Base-by-base conservation (phyloP, 441 rosid species). In the Omphalea diandra region DNA sequence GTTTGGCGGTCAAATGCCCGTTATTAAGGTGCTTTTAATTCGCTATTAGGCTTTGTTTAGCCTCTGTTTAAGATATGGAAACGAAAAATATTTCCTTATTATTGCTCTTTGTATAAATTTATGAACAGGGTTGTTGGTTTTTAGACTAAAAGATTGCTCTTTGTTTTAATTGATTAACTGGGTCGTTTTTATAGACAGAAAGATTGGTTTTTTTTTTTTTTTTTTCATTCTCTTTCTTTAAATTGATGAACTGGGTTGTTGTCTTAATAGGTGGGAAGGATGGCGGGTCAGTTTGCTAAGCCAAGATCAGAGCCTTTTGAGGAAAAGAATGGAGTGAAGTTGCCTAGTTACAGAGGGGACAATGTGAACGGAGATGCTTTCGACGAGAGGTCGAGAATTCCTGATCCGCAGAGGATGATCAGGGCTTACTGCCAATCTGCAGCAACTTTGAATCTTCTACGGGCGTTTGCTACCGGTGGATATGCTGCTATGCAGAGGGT, bases 401-500 rank as follows among this genome's bases (percentile, higher is more conserved):
- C 97, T n/a, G 97, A 94, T 74, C 98, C 98, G 2, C 84, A 91
- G 69, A 79, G 98, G 82, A 79, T 94, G 97, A 86, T 90, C 52
- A 84, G 97, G 67, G 98, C 98, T 17, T 94, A 94, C 53, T 88
- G 93, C 38, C 98, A 94, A 63, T 85, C 95, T 24, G 94, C 95
- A 1, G 90, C 95, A 17, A 94, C 97, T 32, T 76, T 94, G 83
- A 94, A 94, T 83, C 93, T 91, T 27, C 82, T 94, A 75, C 85
- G 98, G 81, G 96, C 98, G 29, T 91, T 94, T 73, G 98, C 97
- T 6, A 91, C 98, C 14, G 98, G 98, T 54, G 98, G 98, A 29
- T 94, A 91, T 75, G 98, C 98, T 6, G 92, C 98, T 35, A 91
- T 94, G 98, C 95, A 93, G 82, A 91, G 98, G 84, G 93, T 93